Base-by-base conservation (phyloP, 1,284 basidiomycete genomes). In the Ceratobasidium papillatum region DNA sequence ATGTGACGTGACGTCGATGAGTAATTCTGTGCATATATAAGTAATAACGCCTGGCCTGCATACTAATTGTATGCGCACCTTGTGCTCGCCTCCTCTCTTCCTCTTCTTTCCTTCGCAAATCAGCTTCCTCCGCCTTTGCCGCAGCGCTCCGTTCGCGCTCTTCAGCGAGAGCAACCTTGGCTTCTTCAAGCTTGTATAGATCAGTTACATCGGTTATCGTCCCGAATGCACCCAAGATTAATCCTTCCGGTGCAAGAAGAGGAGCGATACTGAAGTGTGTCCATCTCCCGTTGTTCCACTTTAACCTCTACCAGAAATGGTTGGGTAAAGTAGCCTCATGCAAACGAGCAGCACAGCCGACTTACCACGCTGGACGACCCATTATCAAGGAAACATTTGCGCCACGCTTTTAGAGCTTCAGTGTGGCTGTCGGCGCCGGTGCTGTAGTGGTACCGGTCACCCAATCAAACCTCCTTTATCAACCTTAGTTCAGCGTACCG, bases 1-100 rank as follows among this genome's bases (percentile, higher is more conserved):
- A 54, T 80, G 79, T 19, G 79, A 80, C 9, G 79, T 80, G 27
- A 80, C 79, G 49, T 80, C 79, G 25, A 80, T 79, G 12, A 80
- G 72, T 45, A 80, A 77, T 69, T 80, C 79, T 79, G 52, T n/a
- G n/a, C 14, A 45, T 8, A 22, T 3, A n/a, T 62, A 34, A 1
- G 17, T 22, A 1, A 34, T 9, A 9, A 22, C 27, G n/a, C 5
- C 38, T 45, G 17, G 12, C n/a, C n/a, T 4, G 36, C 19, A n/a
- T 2, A 2, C 5, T 45, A 45, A 38, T 8, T 43, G 22, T 27
- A 38, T 59, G n/a, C 54, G 17, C 9, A 27, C 79, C 79, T 78
- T 80, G 79, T 25, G 75, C 78, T 38, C 79, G 73, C 49, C 79
- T 75, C 47, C 79, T 77, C 65, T 80, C 78, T 41, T 79, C 79